Conservation (phyloP, 2,329 filamentous ascomycete species). For the Diplodia intermedia region DNA sequence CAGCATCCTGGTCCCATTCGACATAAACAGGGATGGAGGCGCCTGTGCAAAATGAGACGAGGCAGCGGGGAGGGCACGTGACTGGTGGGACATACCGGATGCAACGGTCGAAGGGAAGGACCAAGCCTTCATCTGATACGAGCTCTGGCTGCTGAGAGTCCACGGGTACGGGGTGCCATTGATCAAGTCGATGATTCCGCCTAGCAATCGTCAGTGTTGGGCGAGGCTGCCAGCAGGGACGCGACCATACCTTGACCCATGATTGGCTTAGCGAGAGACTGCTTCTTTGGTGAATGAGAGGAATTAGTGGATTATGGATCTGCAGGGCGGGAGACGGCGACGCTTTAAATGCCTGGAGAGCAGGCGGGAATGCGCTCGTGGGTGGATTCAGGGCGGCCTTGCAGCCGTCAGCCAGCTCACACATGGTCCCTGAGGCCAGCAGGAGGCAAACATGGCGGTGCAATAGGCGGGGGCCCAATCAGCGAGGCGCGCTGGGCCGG, state of each 20-base stretch:
- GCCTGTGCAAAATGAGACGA: slow-evolving; percentile 34
- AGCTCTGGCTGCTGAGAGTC: slow-evolving; percentile 41
- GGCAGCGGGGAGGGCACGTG: not conserved
- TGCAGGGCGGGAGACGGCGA: not conserved
- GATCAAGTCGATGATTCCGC: slow-evolving; percentile 48
- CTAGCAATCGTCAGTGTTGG: slow-evolving; percentile 34
- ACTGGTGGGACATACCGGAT: slow-evolving; percentile 37
- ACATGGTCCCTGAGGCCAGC: slow-evolving; percentile 21
- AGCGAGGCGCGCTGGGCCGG: not conserved
- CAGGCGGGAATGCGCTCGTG: not conserved
- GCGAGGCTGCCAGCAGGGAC: slow-evolving; percentile 4
- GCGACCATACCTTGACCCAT: slow-evolving; percentile 32
- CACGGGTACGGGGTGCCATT: slow-evolving; percentile 52
- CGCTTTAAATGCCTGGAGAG: not conserved
- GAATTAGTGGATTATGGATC: not conserved
- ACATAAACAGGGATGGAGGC: slow-evolving; percentile 44
- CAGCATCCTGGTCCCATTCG: slow-evolving; percentile 40
- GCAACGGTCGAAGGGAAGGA: slow-evolving; percentile 43
- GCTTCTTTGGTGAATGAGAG: slow-evolving; percentile 2
- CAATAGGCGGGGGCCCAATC: not conserved
- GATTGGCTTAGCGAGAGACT: not conserved
- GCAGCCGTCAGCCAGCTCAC: slow-evolving; percentile 1
- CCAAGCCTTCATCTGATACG: slow-evolving; percentile 51
- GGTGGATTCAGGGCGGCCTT: slow-evolving; percentile 10
- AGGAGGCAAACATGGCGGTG: slow-evolving; percentile 15